A percentile compares a stretch with the other conserved stretches of the same genome.
These are phyloP conservation scores for Cunninghamia lanceolata DNA, from an alignment of 75 land plant genomes.

Conservation along the genomic window DNA sequence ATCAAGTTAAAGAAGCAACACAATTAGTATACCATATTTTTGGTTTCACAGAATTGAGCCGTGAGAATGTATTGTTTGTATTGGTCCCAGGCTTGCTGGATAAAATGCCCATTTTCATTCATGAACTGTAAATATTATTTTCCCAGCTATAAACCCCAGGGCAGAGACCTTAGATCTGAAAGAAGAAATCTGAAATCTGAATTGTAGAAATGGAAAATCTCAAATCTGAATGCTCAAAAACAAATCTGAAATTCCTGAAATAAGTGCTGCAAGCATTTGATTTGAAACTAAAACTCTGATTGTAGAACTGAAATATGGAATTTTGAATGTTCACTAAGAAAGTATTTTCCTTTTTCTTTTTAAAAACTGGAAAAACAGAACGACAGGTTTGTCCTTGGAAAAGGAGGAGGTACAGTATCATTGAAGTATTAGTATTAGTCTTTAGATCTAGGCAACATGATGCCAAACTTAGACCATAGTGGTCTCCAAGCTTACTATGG, in stretches of 20 bases:
- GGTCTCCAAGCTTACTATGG: not conserved
- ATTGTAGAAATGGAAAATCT: not conserved
- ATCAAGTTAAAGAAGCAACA: not conserved
- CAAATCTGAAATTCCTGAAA: not conserved
- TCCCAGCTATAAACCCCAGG: not conserved
- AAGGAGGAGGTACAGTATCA: not conserved
- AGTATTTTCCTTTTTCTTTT: not conserved
- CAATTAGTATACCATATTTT: not conserved
- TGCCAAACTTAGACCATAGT: not conserved
- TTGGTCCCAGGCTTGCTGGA: not conserved
- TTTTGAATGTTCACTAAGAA: not conserved
- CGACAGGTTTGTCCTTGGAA: not conserved
- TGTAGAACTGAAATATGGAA: not conserved
- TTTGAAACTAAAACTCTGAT: not conserved
- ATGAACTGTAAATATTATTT: not conserved
- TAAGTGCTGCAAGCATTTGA: not conserved
- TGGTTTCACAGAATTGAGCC: not conserved
- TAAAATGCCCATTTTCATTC: not conserved
- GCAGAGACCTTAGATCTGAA: not conserved
- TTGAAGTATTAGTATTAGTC: not conserved
- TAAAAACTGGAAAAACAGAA: not conserved
- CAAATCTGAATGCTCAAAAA: not conserved
- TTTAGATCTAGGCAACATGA: no score
- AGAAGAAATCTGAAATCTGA: not conserved
- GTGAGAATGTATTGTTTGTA: not conserved